Evolutionary conservation across 805 yeast species (phyloP).

Genomic region (Zygosaccharomyces bailii): DNA sequence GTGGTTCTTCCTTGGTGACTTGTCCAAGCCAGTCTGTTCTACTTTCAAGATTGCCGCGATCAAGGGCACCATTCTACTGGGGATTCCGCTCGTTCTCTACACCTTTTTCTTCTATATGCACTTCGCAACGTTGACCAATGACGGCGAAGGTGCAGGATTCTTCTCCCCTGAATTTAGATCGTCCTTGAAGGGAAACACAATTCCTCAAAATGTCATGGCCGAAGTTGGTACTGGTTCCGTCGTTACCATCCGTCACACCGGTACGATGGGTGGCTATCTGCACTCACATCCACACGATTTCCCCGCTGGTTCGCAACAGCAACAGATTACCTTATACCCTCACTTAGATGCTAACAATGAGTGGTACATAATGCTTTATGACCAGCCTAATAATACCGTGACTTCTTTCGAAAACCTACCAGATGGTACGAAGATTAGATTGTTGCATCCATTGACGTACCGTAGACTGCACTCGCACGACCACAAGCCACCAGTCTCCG

Average conservation of each 20-base stretch:
- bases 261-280: slow-evolving; percentile 74
- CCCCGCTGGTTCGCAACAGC: slow-evolving; percentile 80
- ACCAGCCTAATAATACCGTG: slow-evolving; percentile 50
- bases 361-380: slow-evolving; percentile 68
- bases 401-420: slow-evolving; percentile 57
- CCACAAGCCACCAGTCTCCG: slow-evolving; percentile 72
- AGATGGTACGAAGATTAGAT: slow-evolving; percentile 69
- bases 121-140: slow-evolving; percentile 51
- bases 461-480: slow-evolving; percentile 81
- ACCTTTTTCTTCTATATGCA: slow-evolving; percentile 59
- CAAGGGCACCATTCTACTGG: slow-evolving; percentile 54
- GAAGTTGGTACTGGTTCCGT: slow-evolving; percentile 72
- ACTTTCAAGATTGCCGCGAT: slow-evolving; percentile 46
- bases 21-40: slow-evolving; percentile 45
- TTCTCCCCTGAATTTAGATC: slow-evolving; percentile 71
- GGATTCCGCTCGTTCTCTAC: slow-evolving; percentile 57
- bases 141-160: slow-evolving; percentile 70
- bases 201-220: slow-evolving; percentile 57
- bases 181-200: slow-evolving; percentile 53
- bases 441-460: slow-evolving; percentile 53
- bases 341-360: slow-evolving; percentile 72
- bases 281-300: slow-evolving; percentile 74
- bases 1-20: slow-evolving; percentile 73
- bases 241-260: slow-evolving; percentile 63
- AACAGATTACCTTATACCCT: slow-evolving; percentile 77